Evolutionary conservation across 1,139 yeast genomes (phyloP), one percentile per base, ranked within the genome.

Genomic region (Yamadazyma pseudoaaseri): DNA sequence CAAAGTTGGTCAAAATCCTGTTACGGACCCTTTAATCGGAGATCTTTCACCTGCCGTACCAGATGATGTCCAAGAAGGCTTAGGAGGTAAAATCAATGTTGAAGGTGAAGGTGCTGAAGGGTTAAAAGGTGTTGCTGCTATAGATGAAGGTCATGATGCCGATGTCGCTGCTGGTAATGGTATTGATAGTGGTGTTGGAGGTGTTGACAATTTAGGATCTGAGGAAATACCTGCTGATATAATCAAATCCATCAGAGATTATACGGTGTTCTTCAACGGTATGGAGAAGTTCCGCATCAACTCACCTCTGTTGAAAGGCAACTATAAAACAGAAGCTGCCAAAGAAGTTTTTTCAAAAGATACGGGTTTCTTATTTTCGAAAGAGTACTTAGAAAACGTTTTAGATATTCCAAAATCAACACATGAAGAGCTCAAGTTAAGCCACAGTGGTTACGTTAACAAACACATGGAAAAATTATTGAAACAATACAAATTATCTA

Each of bases 331-430:
- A 2, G 59, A 49, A 15, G 54, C 55, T 33, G 73, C 73, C 5
- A 48, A 43, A 29, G 72, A 67, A 38, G 32, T 48, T 14, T 60
- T 59, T 33, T 42, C 58, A 11, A 38, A 37, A 18, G 51, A 52
- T 28, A 51, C 43, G 10, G 46, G 48, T n/a, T 58, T 62, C 35
- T 42, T 65, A 6, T 63, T 68, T 39, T 54, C 60, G 26, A 68
- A 67, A 40, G 62, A 59, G 15, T 65, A 64, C 39, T 55, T 69
- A 35, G 70, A 64, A 39, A 54, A 55, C 38, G 62, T 69, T 4
- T 54, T 70, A 41, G 70, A 66, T 37, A 51, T 70, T 16, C 56
- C 70, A 3, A 60, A 58, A 2, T 43, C 44, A 1, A 60, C 70
- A 2, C 45, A 52, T 28, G 41, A 50, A 2, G 58, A 57, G 30